phyloP scores from a whole-genome alignment of 1,139 yeast species.

The Hyphopichia khmerensis region DNA sequence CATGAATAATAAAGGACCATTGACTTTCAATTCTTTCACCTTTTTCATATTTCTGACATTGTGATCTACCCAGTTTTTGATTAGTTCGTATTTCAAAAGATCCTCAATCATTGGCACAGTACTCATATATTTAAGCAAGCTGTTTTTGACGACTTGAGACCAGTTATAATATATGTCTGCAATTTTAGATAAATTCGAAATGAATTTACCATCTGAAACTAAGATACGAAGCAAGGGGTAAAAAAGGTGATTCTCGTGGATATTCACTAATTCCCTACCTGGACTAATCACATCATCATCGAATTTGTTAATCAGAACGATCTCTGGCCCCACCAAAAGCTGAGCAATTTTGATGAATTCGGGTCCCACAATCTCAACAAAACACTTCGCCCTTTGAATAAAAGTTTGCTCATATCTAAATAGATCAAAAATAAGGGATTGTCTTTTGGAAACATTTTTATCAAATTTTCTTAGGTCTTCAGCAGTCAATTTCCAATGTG shows the following conservation, averaged over 20 bases:
- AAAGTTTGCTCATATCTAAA: constrained; percentile 76
- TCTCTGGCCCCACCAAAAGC: constrained; percentile 35
- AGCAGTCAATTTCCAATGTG: constrained; percentile 67
- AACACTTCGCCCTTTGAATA: constrained; percentile 65
- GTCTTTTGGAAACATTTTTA: constrained; percentile 59
- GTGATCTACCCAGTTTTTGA: constrained; percentile 54
- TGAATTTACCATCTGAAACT: constrained; percentile 61
- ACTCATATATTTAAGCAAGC: constrained; percentile 61
- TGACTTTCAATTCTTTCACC: constrained; percentile 45
- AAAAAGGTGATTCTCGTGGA: constrained; percentile 57
- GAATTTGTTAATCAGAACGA: constrained; percentile 44
- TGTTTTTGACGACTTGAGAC: constrained; percentile 57
- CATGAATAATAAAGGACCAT: constrained; percentile 62
- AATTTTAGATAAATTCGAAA: constrained; percentile 49
- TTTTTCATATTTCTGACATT: constrained; percentile 38
- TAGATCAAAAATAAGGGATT: constrained; percentile 75
- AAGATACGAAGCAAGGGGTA: constrained; percentile 48
- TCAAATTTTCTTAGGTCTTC: constrained; percentile 57
- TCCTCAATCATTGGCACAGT: constrained; percentile 34
- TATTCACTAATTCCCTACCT: constrained; percentile 58
- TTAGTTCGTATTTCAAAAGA: constrained; percentile 39
- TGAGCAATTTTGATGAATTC: constrained; percentile 49
- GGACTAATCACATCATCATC: constrained; percentile 60
- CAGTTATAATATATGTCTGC: constrained; percentile 67
- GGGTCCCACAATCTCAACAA: constrained; percentile 51